Evolutionary conservation across 331 rosid genomes (phyloP), one percentile per base, ranked within the genome.

Genomic region (Quercus tomentella): DNA sequence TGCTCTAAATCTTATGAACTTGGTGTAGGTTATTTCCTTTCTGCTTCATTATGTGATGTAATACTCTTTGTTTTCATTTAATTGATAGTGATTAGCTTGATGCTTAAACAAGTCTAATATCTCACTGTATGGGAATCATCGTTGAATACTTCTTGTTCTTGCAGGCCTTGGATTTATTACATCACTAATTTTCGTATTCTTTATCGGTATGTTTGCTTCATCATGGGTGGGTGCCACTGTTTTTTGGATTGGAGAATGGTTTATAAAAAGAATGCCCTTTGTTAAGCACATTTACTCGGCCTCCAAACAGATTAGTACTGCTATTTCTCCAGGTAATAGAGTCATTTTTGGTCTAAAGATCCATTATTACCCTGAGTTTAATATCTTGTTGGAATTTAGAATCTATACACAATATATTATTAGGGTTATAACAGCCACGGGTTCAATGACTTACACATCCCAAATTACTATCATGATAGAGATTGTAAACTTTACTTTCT

Each of bases 161-260:
- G 91, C 93, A 93, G 98, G 98, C 65, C 95, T 93, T 77, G 97
- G 97, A 72, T 94, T 94, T 84, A 51, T 89, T 66, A 94, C 98
- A 72, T 89, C 95, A 56, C 68, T 94, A 72, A 84, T 84, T 78
- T 94, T 92, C 76, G 94, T 94, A 65, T 91, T 92, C 86, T 88
- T 89, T 76, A 88, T 89, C 76, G 97, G 97, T 16, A 84, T 92
- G 79, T 92, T 92, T 84, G 97, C 92, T 77, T 92, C 97, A 10
- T 92, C 95, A 54, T 92, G 97, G 98, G 83, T 91, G 94, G 97
- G 98, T 63, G 94, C 97, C 77, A 87, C 98, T 72, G 89, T 94
- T 77, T 88, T 91, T 85, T 89, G 91, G 84, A 71, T 92, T 75
- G 97, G 97, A 84, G 97, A 92, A 83, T 94, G 97, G 97, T 81